phyloP scores from a whole-genome alignment of 495 filamentous ascomycete genomes.

The Trichoderma gamsii region DNA sequence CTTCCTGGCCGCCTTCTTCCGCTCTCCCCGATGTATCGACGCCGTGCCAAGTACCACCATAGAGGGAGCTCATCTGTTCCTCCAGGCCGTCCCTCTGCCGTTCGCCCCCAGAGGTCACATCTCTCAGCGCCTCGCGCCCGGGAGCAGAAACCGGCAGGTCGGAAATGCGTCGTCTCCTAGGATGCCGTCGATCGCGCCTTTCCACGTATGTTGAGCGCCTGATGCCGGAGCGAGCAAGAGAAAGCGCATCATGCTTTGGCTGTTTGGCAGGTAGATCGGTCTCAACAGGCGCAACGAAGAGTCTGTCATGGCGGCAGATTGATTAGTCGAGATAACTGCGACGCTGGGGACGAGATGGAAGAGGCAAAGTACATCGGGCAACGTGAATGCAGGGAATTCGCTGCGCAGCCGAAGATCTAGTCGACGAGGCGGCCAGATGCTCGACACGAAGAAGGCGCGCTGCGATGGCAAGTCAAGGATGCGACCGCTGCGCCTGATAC shows the following conservation, averaged over 20 bases:
- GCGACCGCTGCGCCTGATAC: not conserved
- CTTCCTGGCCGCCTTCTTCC: not conserved
- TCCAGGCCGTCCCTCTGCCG: not conserved
- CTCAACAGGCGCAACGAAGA: conserved; percentile 50
- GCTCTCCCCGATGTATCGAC: not conserved
- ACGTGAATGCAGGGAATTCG: not conserved
- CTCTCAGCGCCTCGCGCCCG: conserved; percentile 1
- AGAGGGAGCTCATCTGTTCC: not conserved
- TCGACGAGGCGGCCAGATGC: not conserved
- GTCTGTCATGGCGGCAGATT: conserved; percentile 25
- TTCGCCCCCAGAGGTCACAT: not conserved
- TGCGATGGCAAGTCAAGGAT: not conserved
- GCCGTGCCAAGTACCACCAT: not conserved
- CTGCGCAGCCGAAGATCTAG: not conserved
- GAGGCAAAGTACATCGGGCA: not conserved
- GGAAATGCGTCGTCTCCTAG: conserved; percentile 19
- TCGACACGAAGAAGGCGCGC: not conserved
- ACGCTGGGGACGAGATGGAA: not conserved
- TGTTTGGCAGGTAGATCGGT: conserved; percentile 48
- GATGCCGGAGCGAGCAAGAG: conserved; percentile 65
- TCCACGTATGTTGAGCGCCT: conserved; percentile 45
- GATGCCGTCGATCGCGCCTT: conserved; percentile 31
- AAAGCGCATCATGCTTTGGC: conserved; percentile 19
- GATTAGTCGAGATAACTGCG: not conserved
- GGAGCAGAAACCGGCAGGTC: not conserved